These are phyloP conservation scores for Pleodorina starrii DNA, from an alignment of 139 green algal species.

Conservation along the genomic window DNA sequence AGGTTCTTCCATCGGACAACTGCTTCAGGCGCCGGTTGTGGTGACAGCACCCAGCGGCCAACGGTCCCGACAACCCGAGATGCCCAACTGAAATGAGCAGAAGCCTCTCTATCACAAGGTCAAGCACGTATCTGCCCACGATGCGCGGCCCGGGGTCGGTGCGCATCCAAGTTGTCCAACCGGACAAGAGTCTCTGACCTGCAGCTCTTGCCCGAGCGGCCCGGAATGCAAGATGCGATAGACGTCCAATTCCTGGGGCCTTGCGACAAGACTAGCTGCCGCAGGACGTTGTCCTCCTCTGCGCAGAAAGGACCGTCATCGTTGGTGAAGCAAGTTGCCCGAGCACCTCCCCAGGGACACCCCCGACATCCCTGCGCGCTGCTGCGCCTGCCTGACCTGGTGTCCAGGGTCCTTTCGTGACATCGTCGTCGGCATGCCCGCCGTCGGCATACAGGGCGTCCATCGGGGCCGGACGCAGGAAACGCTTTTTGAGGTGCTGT, in stretches of 20 bases:
- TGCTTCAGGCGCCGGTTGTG: constrained; percentile 26
- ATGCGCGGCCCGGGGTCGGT: not conserved
- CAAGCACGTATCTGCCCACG: too few relatives aligned
- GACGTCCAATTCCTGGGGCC: constrained; percentile 78
- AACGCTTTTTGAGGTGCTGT: constrained; percentile 1
- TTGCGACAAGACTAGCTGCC: constrained; percentile 69
- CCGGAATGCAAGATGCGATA: constrained; percentile 72
- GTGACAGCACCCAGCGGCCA: constrained; percentile 11
- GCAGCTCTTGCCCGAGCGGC: constrained; percentile 76
- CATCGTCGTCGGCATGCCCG: constrained; percentile 27
- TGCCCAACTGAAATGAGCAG: not conserved
- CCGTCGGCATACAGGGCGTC: constrained; percentile 22
- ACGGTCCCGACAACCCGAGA: not conserved
- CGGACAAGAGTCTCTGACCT: constrained; percentile 46
- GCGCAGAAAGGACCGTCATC: constrained; percentile 11
- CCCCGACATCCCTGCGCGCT: not conserved
- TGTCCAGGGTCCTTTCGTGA: constrained; percentile 43
- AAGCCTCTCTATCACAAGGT: not conserved
- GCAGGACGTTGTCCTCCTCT: constrained; percentile 82
- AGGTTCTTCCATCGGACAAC: constrained; percentile 15
- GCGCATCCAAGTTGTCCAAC: not conserved
- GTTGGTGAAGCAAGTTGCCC: not conserved
- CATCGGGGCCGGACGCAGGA: not conserved
- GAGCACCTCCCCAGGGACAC: not conserved
- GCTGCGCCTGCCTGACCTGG: constrained; percentile 16